A percentile compares a stretch with the other conserved stretches of the same genome.
Evolutionary conservation across 148 eudicot species (phyloP).

Genomic region (Chenopodium suecicum): DNA sequence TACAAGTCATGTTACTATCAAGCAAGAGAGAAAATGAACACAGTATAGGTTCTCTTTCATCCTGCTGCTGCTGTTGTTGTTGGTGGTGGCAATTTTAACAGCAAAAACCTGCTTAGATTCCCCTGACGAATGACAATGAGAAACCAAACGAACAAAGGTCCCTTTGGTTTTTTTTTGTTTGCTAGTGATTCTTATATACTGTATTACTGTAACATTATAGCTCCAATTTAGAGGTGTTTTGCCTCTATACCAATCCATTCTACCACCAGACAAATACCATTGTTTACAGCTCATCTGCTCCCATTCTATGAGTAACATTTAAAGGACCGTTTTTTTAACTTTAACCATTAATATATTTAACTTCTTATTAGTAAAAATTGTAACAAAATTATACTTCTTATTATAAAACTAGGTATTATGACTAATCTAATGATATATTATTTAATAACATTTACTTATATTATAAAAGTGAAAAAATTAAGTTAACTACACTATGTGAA

Average conservation of each 20-base stretch:
- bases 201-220: too few species aligned
- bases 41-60: not conserved
- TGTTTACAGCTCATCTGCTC: constrained; percentile 10
- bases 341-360: too few species aligned
- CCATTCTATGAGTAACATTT: too few species aligned
- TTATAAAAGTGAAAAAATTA: too few species aligned
- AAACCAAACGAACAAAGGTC: not conserved
- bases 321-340: too few species aligned
- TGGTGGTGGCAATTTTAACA: not conserved
- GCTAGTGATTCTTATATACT: not conserved
- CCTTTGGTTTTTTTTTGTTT: not conserved
- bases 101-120: constrained; percentile 15
- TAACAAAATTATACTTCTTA: too few species aligned
- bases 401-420: too few species aligned
- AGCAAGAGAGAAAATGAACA: not conserved
- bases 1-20: not conserved
- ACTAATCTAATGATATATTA: too few species aligned
- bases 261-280: not conserved
- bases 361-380: too few species aligned
- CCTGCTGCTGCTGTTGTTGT: not conserved
- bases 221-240: too few species aligned
- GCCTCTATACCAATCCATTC: not conserved
- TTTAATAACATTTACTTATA: too few species aligned
- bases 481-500: too few species aligned
- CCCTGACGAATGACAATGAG: constrained; percentile 10